A percentile compares a stretch with the other conserved stretches of the same genome.
phyloP scores from a whole-genome alignment of 2,329 filamentous ascomycete genomes.

The Clonostachys solani region DNA sequence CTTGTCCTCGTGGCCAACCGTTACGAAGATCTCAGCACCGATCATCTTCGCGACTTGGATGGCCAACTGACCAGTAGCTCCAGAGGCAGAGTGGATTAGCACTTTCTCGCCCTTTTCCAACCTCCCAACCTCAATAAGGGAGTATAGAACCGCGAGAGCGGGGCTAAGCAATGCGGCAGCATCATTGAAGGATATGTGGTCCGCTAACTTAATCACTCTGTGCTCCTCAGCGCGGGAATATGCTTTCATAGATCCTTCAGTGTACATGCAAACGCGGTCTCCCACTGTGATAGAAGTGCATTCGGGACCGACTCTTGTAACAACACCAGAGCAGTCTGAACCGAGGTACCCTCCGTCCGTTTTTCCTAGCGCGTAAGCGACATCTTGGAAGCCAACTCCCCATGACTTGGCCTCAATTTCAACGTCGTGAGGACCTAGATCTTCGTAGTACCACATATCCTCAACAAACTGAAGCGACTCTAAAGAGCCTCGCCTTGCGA shows the following conservation, averaged over 20 bases:
- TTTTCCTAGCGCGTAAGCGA: background rate
- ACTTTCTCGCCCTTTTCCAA: slow-evolving; percentile 15
- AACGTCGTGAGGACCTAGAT: background rate
- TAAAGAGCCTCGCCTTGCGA: background rate
- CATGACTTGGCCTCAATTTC: slow-evolving; percentile 2
- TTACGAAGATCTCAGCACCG: slow-evolving; percentile 15
- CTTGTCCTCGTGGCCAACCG: slow-evolving; percentile 2
- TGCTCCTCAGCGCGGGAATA: background rate
- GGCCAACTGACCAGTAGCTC: slow-evolving; percentile 5
- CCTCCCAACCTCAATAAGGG: slow-evolving; percentile 4
- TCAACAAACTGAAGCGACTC: background rate
- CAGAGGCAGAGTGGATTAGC: slow-evolving; percentile 26
- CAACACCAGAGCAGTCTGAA: slow-evolving; percentile 1
- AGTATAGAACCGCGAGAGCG: background rate
- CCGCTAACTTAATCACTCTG: background rate
- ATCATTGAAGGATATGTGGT: background rate
- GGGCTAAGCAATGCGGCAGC: background rate
- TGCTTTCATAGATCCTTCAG: background rate
- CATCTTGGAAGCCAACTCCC: background rate
- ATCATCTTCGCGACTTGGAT: slow-evolving; percentile 11
- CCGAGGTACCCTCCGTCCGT: background rate
- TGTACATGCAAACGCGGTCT: background rate
- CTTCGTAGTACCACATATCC: background rate
- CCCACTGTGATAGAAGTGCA: background rate
- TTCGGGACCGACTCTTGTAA: slow-evolving; percentile 1